A percentile compares a stretch with the other conserved stretches of the same genome.
These are phyloP conservation scores for Tardiomyces blankii DNA, from an alignment of 1,139 yeast genomes.

Conservation along the genomic window DNA sequence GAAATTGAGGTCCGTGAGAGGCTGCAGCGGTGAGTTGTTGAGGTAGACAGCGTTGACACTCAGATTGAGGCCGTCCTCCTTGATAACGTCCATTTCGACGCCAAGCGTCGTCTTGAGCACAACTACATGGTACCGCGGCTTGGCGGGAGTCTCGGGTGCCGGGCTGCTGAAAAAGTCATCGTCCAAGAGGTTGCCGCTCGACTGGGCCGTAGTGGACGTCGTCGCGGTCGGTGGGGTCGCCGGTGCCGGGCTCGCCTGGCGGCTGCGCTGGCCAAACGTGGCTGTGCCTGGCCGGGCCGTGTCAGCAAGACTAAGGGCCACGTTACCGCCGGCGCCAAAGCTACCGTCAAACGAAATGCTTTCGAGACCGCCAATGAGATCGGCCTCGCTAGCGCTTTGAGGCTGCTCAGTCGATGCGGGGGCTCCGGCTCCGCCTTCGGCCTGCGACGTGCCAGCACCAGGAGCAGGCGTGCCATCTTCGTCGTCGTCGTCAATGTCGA, in stretches of 20 bases:
- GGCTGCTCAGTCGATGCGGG: too few species aligned
- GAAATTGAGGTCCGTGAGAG: conserved; percentile 45
- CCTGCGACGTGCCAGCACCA: too few species aligned
- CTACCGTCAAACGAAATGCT: conserved; percentile 6
- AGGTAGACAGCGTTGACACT: conserved; percentile 38
- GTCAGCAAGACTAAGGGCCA: conserved; percentile 21
- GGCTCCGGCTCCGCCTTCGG: too few species aligned
- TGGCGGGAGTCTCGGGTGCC: conserved; percentile 22
- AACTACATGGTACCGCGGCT: conserved; percentile 10
- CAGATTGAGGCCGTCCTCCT: conserved; percentile 29
- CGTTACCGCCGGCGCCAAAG: conserved; percentile 32
- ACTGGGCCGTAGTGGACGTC: conserved; percentile 5
- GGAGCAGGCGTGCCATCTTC: conserved; percentile 24
- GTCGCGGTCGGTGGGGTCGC: neutral
- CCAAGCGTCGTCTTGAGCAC: conserved; percentile 31
- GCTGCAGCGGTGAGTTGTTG: conserved; percentile 32
- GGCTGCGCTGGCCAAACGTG: neutral
- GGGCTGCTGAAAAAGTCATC: conserved; percentile 3
- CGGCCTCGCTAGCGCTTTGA: too few species aligned
- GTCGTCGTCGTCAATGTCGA: conserved; percentile 67
- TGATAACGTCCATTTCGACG: conserved; percentile 38
- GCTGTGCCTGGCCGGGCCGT: neutral
- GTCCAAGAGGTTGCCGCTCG: conserved; percentile 2
- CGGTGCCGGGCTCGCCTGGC: neutral
- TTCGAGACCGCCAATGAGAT: too few species aligned